Evolutionary conservation across 768 basidiomycete genomes (phyloP).

Genomic region (Mrakia hoshinonis): DNA sequence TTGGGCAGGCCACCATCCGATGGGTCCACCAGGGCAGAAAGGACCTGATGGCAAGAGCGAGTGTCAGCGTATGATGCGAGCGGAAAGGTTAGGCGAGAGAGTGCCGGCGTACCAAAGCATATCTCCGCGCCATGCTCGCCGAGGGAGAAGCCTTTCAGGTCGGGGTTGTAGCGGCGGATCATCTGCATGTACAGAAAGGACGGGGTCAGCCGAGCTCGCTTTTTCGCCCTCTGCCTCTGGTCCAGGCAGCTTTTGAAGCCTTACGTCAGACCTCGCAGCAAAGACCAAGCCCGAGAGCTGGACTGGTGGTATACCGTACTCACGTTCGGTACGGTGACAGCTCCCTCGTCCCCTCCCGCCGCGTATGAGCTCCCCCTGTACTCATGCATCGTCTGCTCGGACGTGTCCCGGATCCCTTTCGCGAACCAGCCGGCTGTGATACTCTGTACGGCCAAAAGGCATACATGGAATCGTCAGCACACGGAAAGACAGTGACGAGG

Average conservation of each 20-base stretch:
- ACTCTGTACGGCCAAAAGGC: not conserved
- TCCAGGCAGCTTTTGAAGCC: not conserved
- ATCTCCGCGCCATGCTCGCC: slow-evolving; percentile 23
- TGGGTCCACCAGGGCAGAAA: slow-evolving; percentile 17
- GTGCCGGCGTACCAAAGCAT: slow-evolving; percentile 17
- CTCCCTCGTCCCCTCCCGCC: slow-evolving; percentile 18
- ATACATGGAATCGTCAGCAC: not conserved
- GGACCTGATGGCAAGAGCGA: not conserved
- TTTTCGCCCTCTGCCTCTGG: not conserved
- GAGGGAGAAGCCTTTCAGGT: slow-evolving; percentile 17
- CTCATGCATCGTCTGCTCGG: slow-evolving; percentile 18
- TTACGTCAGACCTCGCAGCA: not conserved
- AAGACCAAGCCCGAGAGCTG: no score
- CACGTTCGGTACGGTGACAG: slow-evolving; percentile 23
- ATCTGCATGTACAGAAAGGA: slow-evolving; percentile 2
- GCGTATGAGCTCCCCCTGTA: slow-evolving; percentile 21
- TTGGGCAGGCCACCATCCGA: slow-evolving; percentile 7
- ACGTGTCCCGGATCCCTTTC: slow-evolving; percentile 1
- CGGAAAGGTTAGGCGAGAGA: not conserved
- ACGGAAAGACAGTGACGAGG: not conserved
- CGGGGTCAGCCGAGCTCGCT: not conserved
- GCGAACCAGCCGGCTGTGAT: slow-evolving; percentile 29
- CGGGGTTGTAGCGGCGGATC: slow-evolving; percentile 18
- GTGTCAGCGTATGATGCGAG: not conserved
- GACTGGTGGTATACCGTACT: no score